Conservation (phyloP, 192 early-diverging fungal genomes). For the Podila minutissima region DNA sequence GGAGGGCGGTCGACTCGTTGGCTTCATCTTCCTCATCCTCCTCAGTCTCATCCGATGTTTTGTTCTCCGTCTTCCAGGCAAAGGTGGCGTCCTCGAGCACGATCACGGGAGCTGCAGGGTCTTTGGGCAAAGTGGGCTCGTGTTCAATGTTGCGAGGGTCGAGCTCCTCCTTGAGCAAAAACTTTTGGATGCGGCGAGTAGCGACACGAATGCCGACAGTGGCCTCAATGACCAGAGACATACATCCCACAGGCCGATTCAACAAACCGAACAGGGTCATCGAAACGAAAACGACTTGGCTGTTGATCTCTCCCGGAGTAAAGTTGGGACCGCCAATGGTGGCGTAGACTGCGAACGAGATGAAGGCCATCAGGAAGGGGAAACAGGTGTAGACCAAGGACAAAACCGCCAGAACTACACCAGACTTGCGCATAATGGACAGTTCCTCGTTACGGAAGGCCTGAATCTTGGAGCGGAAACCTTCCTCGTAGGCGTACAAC, state of each 20-base stretch:
- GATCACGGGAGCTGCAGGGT: constrained; percentile 4
- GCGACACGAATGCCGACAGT: constrained; percentile 82
- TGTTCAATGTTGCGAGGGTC: constrained; percentile 3
- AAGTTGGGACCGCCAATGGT: constrained; percentile 24
- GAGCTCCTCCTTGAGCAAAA: constrained; percentile 82
- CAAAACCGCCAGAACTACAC: neutral
- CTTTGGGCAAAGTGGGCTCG: constrained; percentile 6
- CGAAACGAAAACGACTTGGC: constrained; percentile 83
- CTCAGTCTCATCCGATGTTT: neutral
- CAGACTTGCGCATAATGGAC: constrained; percentile 15
- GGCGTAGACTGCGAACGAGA: constrained; percentile 33
- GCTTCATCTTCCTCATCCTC: constrained; percentile 10
- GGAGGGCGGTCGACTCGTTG: constrained; percentile 15
- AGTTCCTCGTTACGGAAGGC: constrained; percentile 15
- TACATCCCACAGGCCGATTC: constrained; percentile 80
- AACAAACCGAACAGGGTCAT: constrained; percentile 90
- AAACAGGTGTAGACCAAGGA: constrained; percentile 27
- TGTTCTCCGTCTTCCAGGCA: constrained; percentile 16
- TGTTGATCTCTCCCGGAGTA: constrained; percentile 56
- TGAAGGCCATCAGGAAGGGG: constrained; percentile 30
- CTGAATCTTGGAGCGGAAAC: constrained; percentile 13
- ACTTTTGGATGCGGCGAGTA: constrained; percentile 78
- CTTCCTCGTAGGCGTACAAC: constrained; percentile 28
- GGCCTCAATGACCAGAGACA: constrained; percentile 79
- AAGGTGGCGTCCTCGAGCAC: constrained; percentile 24